Conservation (phyloP, 2,329 filamentous ascomycete species). For the Trichoderma citrinoviride region DNA sequence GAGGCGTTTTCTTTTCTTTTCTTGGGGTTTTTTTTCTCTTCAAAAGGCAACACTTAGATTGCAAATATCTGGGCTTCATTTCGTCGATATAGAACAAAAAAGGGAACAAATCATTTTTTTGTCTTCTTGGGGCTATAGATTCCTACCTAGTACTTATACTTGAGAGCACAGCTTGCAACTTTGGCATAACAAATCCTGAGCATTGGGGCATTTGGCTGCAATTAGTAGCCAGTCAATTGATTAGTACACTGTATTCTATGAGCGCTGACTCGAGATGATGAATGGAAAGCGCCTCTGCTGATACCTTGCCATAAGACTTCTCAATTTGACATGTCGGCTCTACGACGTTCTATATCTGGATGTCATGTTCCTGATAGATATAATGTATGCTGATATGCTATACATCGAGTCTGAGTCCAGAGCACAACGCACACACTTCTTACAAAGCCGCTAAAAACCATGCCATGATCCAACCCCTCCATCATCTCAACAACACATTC, state of each 20-base stretch:
- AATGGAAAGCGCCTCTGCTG: background rate
- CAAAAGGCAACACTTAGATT: too few relatives aligned
- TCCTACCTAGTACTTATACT: too few relatives aligned
- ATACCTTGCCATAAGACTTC: background rate
- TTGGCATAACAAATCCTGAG: too few relatives aligned
- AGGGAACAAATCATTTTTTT: too few relatives aligned
- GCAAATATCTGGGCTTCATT: too few relatives aligned
- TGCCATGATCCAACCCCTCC: background rate
- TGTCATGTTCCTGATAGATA: too few relatives aligned
- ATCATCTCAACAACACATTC: background rate
- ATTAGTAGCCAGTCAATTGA: background rate
- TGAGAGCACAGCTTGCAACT: too few relatives aligned
- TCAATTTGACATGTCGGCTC: background rate
- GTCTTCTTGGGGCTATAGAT: background rate
- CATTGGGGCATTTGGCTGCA: slow-evolving; percentile 1
- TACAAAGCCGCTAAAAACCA: background rate
- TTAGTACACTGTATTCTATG: background rate
- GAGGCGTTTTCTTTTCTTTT: slow-evolving; percentile 9
- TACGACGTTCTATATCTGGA: background rate
- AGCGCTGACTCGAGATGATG: background rate
- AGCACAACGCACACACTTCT: background rate
- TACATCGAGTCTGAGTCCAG: too few relatives aligned
- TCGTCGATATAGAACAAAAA: too few relatives aligned
- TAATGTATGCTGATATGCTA: too few relatives aligned
- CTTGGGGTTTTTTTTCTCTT: too few relatives aligned